Evolutionary conservation across 192 early-diverging fungal genomes (phyloP), one percentile per base, ranked within the genome.

Genomic region (Chytriomyces sp.): DNA sequence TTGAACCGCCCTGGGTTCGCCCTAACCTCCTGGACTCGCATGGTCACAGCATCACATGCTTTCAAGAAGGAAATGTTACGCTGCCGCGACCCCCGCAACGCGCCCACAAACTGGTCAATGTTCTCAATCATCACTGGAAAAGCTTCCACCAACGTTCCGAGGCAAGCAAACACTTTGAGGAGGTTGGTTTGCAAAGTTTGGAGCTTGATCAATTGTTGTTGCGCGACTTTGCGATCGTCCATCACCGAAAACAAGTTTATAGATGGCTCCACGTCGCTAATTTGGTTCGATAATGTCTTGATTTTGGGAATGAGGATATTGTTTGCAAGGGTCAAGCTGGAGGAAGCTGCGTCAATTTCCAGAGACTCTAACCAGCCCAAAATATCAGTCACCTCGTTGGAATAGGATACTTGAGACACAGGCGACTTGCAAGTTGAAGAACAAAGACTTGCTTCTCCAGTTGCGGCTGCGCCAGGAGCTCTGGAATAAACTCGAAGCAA

Each of bases 331-430:
- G 12, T 49, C 12, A 19, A 22, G 44, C 44, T 44, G 41, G 41
- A 44, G 7, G 41, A 44, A 8, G 34, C 59, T 14, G 60, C 1
- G n/a, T 22, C 14, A 38, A 31, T 12, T 22, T 3, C 32, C 14
- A 62, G 32, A 34, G 28, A 12, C 59, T 8, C 17, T 26, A 34
- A 34, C 37, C 14, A 14, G 34, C 25, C 14, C 32, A 62, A 38
- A 30, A 62, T 37, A 10, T 34, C 30, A 30, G 12, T 49, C 56
- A 85, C 85, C 81, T 84, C 34, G 72, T 78, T 39, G 78, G 81
- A 14, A 88, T 65, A 22, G 86, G 86, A 39, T 86, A 88, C 54
- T 78, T 81, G 39, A 81, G 74, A 52, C 69, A 80, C 25, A 88
- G 64, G 53, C 73, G 41, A 22, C 75, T 77, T 5, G 79, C 78